phyloP scores from a whole-genome alignment of 441 rosid species.

The Populus tomentosa region DNA sequence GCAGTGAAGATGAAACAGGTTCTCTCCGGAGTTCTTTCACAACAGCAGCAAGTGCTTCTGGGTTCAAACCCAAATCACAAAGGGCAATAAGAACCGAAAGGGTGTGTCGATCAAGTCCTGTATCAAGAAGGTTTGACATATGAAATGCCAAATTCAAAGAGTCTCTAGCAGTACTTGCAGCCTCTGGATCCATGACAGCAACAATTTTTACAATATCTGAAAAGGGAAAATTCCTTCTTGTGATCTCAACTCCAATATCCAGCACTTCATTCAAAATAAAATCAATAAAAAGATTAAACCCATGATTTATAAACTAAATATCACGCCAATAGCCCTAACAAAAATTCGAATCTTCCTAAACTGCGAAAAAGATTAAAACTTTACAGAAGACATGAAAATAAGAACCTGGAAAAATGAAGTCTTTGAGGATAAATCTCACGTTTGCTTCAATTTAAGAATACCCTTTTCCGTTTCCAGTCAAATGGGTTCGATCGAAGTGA shows the following conservation, averaged over 20 bases:
- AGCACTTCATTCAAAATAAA: neutral
- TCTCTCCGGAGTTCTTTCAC: slow-evolving; percentile 52
- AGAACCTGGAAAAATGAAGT: neutral
- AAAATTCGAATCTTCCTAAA: neutral
- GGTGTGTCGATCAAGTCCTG: slow-evolving; percentile 63
- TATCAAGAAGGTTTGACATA: slow-evolving; percentile 67
- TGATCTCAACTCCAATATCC: neutral
- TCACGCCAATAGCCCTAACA: neutral
- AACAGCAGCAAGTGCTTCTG: slow-evolving; percentile 61
- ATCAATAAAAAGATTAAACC: neutral
- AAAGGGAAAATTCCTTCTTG: neutral
- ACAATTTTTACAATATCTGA: neutral
- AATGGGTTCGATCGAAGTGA: neutral
- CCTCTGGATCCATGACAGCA: slow-evolving; percentile 50
- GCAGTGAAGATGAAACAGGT: slow-evolving; percentile 11
- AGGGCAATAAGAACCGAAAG: slow-evolving; percentile 64
- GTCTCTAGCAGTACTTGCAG: slow-evolving; percentile 56
- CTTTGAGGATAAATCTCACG: neutral
- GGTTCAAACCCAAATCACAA: slow-evolving; percentile 68
- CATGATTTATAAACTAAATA: neutral
- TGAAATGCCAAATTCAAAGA: slow-evolving; percentile 62
- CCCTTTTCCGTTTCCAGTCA: neutral
- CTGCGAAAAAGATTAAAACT: neutral
- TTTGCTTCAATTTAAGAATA: neutral
- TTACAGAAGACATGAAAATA: neutral